A percentile compares a stretch with the other conserved stretches of the same genome.
These are phyloP conservation scores for Blastobotrys chiropterorum DNA, from an alignment of 805 yeast species.

Conservation along the genomic window DNA sequence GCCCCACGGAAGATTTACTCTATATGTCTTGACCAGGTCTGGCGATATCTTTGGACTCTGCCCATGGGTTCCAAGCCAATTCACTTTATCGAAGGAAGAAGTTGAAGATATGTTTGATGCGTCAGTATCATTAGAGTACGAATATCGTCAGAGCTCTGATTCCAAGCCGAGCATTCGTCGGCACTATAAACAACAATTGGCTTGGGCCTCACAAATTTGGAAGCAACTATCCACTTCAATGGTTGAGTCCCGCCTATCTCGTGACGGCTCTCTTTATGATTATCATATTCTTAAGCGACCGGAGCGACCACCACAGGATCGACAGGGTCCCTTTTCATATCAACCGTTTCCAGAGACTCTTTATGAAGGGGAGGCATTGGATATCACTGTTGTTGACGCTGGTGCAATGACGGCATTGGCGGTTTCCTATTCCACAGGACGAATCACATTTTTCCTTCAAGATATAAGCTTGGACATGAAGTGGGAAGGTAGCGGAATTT, in stretches of 20 bases:
- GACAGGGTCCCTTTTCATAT: slow-evolving; percentile 51
- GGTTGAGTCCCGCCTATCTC: slow-evolving; percentile 21
- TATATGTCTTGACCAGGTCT: slow-evolving; percentile 47
- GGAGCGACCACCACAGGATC: slow-evolving; percentile 5
- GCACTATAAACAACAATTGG: slow-evolving; percentile 14
- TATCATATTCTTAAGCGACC: slow-evolving; percentile 23
- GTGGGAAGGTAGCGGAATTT: slow-evolving; percentile 4
- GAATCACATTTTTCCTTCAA: slow-evolving; percentile 21
- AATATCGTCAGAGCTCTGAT: slow-evolving; percentile 4
- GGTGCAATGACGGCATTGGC: slow-evolving; percentile 18
- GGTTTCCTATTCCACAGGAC: slow-evolving; percentile 18
- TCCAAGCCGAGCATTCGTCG: slow-evolving; percentile 1
- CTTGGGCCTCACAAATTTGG: slow-evolving; percentile 20
- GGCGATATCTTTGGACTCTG: slow-evolving; percentile 55
- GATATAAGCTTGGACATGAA: slow-evolving; percentile 11
- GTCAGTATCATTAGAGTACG: slow-evolving; percentile 27
- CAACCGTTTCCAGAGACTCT: slow-evolving; percentile 50
- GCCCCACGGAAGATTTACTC: slow-evolving; percentile 41
- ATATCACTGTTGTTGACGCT: slow-evolving; percentile 27
- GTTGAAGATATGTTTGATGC: slow-evolving; percentile 31
- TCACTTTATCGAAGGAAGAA: slow-evolving; percentile 34
- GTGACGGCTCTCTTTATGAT: slow-evolving; percentile 22
- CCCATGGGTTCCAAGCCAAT: slow-evolving; percentile 54
- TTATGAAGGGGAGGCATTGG: slow-evolving; percentile 41
- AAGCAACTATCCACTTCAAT: slow-evolving; percentile 16